Conservation (phyloP, 108 stramenopile species). For the Thalassiosira profunda region DNA sequence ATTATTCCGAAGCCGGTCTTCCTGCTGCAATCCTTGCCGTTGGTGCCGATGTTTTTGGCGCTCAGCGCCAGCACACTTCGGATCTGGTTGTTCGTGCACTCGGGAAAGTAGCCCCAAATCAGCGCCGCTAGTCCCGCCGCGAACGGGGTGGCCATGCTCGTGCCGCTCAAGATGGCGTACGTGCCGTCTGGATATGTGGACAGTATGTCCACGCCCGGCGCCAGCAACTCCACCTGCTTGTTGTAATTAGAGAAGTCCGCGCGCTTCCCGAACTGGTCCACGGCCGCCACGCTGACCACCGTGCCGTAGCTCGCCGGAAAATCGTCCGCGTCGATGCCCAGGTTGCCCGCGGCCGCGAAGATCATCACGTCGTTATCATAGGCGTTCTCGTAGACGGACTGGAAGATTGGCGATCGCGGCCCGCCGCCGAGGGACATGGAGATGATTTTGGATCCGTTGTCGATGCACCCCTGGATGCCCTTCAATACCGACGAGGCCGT, state of each 20-base stretch:
- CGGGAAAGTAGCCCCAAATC: conserved; percentile 51
- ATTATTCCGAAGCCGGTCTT: conserved; percentile 37
- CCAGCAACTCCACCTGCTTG: conserved; percentile 58
- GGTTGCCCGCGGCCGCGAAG: conserved; percentile 61
- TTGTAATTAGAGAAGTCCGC: conserved; percentile 57
- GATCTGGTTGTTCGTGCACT: conserved; percentile 51
- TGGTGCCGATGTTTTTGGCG: conserved; percentile 8
- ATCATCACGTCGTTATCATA: conserved; percentile 45
- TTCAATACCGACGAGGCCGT: conserved; percentile 28
- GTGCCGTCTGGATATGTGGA: conserved; percentile 42
- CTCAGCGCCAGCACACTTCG: conserved; percentile 42
- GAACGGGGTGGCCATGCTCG: conserved; percentile 77
- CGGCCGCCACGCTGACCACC: conserved; percentile 58
- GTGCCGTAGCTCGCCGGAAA: conserved; percentile 54
- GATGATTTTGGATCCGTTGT: conserved; percentile 51
- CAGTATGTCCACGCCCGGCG: conserved; percentile 55
- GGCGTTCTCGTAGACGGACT: conserved; percentile 23
- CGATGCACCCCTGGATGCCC: conserved; percentile 46
- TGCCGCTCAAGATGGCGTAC: conserved; percentile 55
- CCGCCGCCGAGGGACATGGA: conserved; percentile 45
- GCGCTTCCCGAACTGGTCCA: conserved; percentile 23
- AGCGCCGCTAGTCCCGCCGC: conserved; percentile 66
- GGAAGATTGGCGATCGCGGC: conserved; percentile 15
- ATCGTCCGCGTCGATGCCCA: conserved; percentile 11
- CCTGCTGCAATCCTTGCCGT: conserved; percentile 17